Percentiles rank a stretch among this genome's conserved stretches.
phyloP scores from a whole-genome alignment of 768 basidiomycete genomes.

The Roridomyces roridus region DNA sequence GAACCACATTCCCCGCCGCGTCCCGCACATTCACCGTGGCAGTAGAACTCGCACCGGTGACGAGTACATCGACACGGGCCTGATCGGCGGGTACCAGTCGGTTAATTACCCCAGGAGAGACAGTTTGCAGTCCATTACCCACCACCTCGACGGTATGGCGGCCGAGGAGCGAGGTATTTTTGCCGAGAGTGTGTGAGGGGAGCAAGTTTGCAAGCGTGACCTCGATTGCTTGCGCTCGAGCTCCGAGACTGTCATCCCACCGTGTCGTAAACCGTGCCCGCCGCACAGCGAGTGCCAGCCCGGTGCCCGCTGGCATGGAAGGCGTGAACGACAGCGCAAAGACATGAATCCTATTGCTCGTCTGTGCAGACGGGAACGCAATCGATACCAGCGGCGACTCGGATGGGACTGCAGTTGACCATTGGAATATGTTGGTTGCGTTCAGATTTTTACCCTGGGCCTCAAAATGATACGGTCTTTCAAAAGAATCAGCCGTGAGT shows the following conservation, averaged over 20 bases:
- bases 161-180: slow-evolving; percentile 37
- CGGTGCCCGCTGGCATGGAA: slow-evolving; percentile 24
- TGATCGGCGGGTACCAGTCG: slow-evolving; percentile 61
- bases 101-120: slow-evolving; percentile 44
- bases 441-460: slow-evolving; percentile 41
- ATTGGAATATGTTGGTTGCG: slow-evolving; percentile 48
- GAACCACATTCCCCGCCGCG: slow-evolving; percentile 38
- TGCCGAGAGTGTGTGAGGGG: slow-evolving; percentile 36
- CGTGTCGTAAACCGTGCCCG: slow-evolving; percentile 50
- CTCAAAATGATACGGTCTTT: slow-evolving; percentile 54
- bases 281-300: slow-evolving; percentile 45
- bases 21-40: slow-evolving; percentile 43
- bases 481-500: background rate
- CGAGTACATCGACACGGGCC: slow-evolving; percentile 52
- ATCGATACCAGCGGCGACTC: slow-evolving; percentile 47
- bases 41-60: slow-evolving; percentile 35
- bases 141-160: slow-evolving; percentile 42
- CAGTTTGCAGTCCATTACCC: slow-evolving; percentile 48
- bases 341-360: slow-evolving; percentile 46
- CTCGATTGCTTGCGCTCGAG: slow-evolving; percentile 53
- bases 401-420: slow-evolving; percentile 50
- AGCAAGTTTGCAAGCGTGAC: slow-evolving; percentile 59
- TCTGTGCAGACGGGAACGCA: slow-evolving; percentile 43
- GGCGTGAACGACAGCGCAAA: slow-evolving; percentile 52
- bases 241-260: slow-evolving; percentile 46